Evolutionary conservation across 2,329 filamentous ascomycete species (phyloP).

Genomic region (Colletotrichum kahawae): DNA sequence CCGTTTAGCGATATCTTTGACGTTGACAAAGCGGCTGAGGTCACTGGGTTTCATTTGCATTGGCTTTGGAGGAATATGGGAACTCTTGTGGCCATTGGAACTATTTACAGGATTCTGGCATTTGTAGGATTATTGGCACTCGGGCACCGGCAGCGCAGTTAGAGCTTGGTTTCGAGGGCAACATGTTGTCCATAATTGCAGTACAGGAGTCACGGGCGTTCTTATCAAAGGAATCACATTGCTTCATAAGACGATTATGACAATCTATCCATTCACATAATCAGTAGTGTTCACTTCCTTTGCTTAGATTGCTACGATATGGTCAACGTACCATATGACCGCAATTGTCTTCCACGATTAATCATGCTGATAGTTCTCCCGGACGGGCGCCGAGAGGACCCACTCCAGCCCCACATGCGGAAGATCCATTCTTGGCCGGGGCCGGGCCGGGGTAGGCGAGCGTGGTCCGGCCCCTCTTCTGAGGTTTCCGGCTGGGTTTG

Average conservation of each 20-base stretch:
- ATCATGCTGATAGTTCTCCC: not conserved
- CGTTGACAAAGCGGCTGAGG: conserved; percentile 47
- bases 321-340: not conserved
- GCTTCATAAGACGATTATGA: not conserved
- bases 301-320: not conserved
- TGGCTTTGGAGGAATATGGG: conserved; percentile 48
- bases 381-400: not conserved
- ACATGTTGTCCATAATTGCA: rapidly evolving
- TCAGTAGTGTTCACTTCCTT: not conserved
- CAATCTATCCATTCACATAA: not conserved
- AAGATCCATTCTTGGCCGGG: not conserved
- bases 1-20: conserved; percentile 57
- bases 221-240: rapidly evolving
- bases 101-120: conserved; percentile 48
- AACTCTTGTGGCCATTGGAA: conserved; percentile 44
- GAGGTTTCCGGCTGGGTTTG: not conserved
- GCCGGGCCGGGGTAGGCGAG: not conserved
- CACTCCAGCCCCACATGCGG: not conserved
- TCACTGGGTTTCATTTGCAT: conserved; percentile 51
- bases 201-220: not conserved
- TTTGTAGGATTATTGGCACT: conserved; percentile 40
- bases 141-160: conserved; percentile 34
- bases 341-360: rapidly evolving
- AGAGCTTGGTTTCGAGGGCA: not conserved
- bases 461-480: not conserved